Base-by-base conservation (phyloP, 192 early-diverging fungal species). In the Coemansia sp. region DNA sequence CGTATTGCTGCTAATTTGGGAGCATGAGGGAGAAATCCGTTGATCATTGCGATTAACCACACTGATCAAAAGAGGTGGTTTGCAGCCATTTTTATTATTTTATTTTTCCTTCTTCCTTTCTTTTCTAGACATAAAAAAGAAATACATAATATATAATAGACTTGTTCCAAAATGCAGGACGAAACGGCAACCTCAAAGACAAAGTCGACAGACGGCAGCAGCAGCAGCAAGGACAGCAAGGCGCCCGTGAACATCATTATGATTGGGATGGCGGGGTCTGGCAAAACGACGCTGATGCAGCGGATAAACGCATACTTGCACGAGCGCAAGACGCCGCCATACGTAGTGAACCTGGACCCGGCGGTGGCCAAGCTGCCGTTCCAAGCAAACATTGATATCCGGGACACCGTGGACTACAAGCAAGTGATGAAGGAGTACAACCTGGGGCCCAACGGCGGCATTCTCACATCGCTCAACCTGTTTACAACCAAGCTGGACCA, bases 401-500 rank as follows among this genome's bases (percentile, higher is more conserved):
- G 95, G 22, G 96, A 99, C 79, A 96, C 95, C 5, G 90, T 99
- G 25, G 93, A 99, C 84, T 99, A 97, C 85, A 96, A 96, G 83
- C 90, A 97, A 71, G 96, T 99, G 41, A 99, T 99, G 96, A 90
- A 91, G 66, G 93, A 97, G 89, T 96, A 96, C 72, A 93, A 90
- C 70, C 86, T 96, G 41, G 96, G 96, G 7, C 95, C 96, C 22
- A 98, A 96, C 85, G 96, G 96, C 43, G 96, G 91, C 34, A 99
- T 99, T 77, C 82, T 97, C 29, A 99, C 96, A 10, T 88, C 90
- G 56, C 85, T 99, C 17, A 99, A 99, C 75, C 72, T 99, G 42
- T 99, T 99, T 65, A 95, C 96, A 3, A 99, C 96, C 41, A 96
- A 97, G 75, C 95, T 99, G 74, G 95, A 99, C 84, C 96, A 99